Evolutionary conservation across 176 grass and related monocot species (phyloP).

Genomic region (Oryza coarctata): DNA sequence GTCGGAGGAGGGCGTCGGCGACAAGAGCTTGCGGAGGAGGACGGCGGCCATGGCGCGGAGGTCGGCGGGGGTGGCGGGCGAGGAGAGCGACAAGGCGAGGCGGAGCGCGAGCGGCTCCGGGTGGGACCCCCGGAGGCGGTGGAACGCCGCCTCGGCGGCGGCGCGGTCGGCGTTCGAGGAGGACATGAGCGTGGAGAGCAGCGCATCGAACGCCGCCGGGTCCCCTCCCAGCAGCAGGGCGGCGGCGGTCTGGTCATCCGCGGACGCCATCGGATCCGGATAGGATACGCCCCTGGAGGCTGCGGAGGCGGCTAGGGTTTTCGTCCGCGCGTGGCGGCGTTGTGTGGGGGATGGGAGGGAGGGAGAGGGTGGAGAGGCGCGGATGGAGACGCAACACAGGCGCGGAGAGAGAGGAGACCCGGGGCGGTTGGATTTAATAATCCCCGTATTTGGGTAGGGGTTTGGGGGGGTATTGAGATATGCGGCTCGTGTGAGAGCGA

Average conservation of each 20-base stretch:
- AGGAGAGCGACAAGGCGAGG: slow-evolving; percentile 60
- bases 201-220: slow-evolving; percentile 63
- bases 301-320: slow-evolving; percentile 35
- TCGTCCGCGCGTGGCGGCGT: slow-evolving; percentile 10
- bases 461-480: slow-evolving; percentile 35
- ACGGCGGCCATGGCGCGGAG: slow-evolving; percentile 70
- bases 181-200: slow-evolving; percentile 85
- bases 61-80: slow-evolving; percentile 39
- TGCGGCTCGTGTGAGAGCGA: background rate
- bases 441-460: slow-evolving; percentile 46
- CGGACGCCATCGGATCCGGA: slow-evolving; percentile 49
- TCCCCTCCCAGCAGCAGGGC: slow-evolving; percentile 65
- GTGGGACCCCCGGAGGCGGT: slow-evolving; percentile 68
- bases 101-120: slow-evolving; percentile 71
- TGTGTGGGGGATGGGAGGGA: slow-evolving; percentile 21
- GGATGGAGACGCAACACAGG: background rate
- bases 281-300: background rate
- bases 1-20: slow-evolving; percentile 48
- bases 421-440: slow-evolving; percentile 48
- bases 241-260: slow-evolving; percentile 57
- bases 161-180: slow-evolving; percentile 84
- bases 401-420: background rate
- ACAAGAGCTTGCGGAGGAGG: slow-evolving; percentile 82
- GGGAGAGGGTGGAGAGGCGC: background rate
- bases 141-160: slow-evolving; percentile 82